Evolutionary conservation across 2,329 filamentous ascomycete genomes (phyloP).

Genomic region (Fusarium camptoceras): DNA sequence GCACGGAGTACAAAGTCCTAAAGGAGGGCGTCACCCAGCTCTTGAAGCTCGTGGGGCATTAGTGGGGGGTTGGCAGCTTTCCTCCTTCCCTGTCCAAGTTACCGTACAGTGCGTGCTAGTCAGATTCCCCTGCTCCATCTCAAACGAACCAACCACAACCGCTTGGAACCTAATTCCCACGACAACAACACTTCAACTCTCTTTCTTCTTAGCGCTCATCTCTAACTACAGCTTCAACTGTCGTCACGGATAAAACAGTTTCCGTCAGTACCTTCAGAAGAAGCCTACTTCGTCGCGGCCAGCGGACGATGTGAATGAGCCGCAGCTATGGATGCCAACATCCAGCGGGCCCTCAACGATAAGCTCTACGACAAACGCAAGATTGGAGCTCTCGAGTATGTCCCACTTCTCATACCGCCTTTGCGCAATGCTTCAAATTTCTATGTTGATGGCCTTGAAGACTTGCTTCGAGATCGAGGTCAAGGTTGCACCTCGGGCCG

Average conservation of each 20-base stretch:
- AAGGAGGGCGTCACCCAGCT: slow-evolving; percentile 13
- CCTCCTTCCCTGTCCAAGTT: slow-evolving; percentile 30
- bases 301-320: slow-evolving; percentile 42
- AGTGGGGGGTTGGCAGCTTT: slow-evolving; percentile 29
- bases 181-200: slow-evolving; percentile 18
- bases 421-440: not conserved
- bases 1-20: slow-evolving; percentile 35
- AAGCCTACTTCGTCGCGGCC: slow-evolving; percentile 22
- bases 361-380: slow-evolving; percentile 99
- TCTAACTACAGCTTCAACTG: not conserved
- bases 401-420: slow-evolving; percentile 38
- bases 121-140: slow-evolving; percentile 29
- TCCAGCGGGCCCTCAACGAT: slow-evolving; percentile 93
- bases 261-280: not conserved
- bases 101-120: slow-evolving; percentile 32
- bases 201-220: slow-evolving; percentile 3
- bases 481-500: not conserved
- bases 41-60: slow-evolving; percentile 32
- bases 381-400: slow-evolving; percentile 93
- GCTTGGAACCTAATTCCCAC: slow-evolving; percentile 33
- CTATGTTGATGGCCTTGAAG: not conserved
- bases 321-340: slow-evolving; percentile 81
- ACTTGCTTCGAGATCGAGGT: not conserved
- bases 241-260: not conserved
- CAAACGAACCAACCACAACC: slow-evolving; percentile 39